A percentile compares a stretch with the other conserved stretches of the same genome.
These are phyloP conservation scores for Castanopsis chinensis DNA, from an alignment of 306 rosid species.

Conservation along the genomic window DNA sequence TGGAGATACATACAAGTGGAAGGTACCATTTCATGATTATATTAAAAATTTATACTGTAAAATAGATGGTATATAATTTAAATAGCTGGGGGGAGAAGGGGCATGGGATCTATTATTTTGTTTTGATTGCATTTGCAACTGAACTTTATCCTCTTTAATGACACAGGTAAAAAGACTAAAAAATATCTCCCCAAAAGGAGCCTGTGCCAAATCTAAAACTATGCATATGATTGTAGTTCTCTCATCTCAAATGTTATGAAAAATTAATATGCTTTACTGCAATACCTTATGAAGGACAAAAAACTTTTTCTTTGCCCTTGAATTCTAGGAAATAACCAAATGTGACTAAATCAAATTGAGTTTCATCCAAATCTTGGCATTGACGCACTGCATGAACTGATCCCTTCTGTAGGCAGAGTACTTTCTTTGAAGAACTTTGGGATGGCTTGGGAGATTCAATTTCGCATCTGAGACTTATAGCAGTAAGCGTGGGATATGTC, in stretches of 20 bases:
- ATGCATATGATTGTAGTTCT: background rate
- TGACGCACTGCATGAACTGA: conserved; percentile 5
- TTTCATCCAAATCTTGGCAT: conserved; percentile 8
- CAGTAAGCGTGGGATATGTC: conserved; percentile 49
- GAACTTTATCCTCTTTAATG: background rate
- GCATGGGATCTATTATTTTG: background rate
- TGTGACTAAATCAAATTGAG: background rate
- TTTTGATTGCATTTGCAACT: background rate
- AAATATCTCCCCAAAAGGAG: background rate
- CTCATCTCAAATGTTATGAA: background rate
- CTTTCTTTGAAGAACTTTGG: conserved; percentile 69
- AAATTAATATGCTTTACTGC: background rate
- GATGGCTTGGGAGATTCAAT: conserved; percentile 63
- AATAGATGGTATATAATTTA: background rate
- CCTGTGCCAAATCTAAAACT: background rate
- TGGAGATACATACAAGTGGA: conserved; percentile 89
- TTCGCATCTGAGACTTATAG: conserved; percentile 54
- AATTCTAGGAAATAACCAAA: background rate
- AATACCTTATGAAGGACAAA: background rate
- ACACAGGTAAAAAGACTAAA: background rate
- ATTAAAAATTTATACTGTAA: background rate
- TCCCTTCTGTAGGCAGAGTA: conserved; percentile 44
- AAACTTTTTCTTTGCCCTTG: background rate
- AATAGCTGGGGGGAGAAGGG: background rate
- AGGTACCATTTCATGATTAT: conserved; percentile 48